phyloP scores from a whole-genome alignment of 2,329 filamentous ascomycete species.

The Arthroderma sp. region DNA sequence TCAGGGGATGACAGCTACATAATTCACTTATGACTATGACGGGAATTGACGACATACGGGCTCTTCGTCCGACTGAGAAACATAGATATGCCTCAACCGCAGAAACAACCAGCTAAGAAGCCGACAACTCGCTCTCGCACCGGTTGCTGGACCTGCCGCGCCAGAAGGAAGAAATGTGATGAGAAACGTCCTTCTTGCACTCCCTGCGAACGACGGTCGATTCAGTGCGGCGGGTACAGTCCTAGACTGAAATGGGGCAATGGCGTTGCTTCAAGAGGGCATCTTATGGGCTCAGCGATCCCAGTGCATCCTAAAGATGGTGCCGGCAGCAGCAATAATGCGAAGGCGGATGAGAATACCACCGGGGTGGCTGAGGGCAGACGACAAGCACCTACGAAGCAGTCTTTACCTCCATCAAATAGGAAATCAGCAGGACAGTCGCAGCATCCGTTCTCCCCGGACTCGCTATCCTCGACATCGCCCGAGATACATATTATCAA shows the following conservation, averaged over 20 bases:
- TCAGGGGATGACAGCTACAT: too few relatives aligned
- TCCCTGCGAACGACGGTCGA: conserved; percentile 6
- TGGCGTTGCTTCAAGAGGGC: conserved; percentile 8
- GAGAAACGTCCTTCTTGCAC: conserved; percentile 9
- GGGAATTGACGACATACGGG: too few relatives aligned
- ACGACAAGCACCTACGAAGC: too few relatives aligned
- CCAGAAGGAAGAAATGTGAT: conserved; percentile 10
- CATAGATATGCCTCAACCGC: not conserved
- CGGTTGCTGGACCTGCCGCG: conserved; percentile 10
- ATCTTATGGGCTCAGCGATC: conserved; percentile 7
- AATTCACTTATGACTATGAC: too few relatives aligned
- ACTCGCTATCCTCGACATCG: too few relatives aligned
- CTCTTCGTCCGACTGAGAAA: too few relatives aligned
- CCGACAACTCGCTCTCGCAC: conserved; percentile 9
- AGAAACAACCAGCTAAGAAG: not conserved
- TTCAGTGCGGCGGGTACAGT: conserved; percentile 9
- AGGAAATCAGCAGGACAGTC: too few relatives aligned
- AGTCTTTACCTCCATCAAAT: too few relatives aligned
- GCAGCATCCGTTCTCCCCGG: too few relatives aligned
- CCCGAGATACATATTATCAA: too few relatives aligned
- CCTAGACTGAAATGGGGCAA: conserved; percentile 10
- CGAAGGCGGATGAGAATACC: too few relatives aligned
- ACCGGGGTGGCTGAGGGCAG: too few relatives aligned
- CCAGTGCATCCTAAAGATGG: conserved; percentile 2
- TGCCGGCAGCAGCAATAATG: not conserved